Conservation (phyloP, 768 basidiomycete species). For the Rhizopogon vesiculosus region DNA sequence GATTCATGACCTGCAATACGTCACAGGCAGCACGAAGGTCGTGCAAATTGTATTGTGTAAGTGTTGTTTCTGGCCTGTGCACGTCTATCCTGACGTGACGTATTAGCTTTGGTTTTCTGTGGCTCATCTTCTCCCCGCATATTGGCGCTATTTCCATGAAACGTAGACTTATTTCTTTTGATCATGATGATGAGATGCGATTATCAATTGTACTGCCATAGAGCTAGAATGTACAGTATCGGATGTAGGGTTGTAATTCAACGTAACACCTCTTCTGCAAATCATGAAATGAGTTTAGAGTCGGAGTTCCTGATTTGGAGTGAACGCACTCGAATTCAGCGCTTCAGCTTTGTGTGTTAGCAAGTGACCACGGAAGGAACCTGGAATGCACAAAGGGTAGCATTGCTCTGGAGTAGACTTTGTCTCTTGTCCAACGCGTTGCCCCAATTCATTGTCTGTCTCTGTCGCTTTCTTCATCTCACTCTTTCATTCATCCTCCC, state of each 20-base stretch:
- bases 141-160: slow-evolving; percentile 5
- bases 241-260: background rate
- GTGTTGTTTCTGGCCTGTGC: background rate
- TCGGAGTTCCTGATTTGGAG: no score
- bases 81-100: background rate
- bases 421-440: background rate
- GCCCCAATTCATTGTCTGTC: background rate
- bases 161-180: background rate
- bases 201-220: background rate
- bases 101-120: slow-evolving; percentile 4
- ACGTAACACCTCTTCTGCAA: background rate
- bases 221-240: background rate
- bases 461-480: background rate
- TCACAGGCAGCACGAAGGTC: slow-evolving; percentile 15
- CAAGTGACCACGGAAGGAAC: background rate
- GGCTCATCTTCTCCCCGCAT: slow-evolving; percentile 7
- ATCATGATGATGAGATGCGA: background rate
- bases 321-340: no score
- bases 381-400: background rate
- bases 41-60: slow-evolving; percentile 19
- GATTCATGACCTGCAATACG: slow-evolving; percentile 14
- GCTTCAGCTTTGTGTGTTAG: no score
- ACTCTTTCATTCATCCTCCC: background rate
- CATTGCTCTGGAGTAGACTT: background rate
- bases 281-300: background rate